Percentiles rank a stretch among this genome's conserved stretches.
Conservation (phyloP, 371 early-diverging fungal genomes). For the Sporodiniella umbellata region DNA sequence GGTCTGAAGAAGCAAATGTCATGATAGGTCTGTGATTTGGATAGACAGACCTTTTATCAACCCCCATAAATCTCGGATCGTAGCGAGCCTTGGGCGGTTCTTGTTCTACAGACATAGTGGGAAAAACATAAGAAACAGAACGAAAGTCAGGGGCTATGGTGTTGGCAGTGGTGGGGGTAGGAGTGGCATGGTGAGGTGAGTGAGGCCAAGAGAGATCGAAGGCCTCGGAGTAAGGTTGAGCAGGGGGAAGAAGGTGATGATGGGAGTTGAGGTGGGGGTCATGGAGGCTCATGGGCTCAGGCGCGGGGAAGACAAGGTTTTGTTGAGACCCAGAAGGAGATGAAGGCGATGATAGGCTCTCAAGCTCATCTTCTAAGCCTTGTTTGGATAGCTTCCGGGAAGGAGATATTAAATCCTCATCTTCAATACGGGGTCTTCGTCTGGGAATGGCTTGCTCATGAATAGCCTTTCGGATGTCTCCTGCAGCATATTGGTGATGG, state of each 20-base stretch:
- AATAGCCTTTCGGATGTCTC: slow-evolving; percentile 20
- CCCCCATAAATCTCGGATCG: neutral
- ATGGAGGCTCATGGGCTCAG: neutral
- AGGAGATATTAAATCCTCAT: slow-evolving; percentile 15
- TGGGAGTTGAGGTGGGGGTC: slow-evolving; percentile 17
- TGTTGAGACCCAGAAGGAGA: slow-evolving; percentile 19
- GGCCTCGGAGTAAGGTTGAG: too few relatives aligned
- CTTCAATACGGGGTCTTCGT: slow-evolving; percentile 20
- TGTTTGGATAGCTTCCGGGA: slow-evolving; percentile 18
- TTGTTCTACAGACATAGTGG: neutral
- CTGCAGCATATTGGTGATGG: slow-evolving; percentile 29
- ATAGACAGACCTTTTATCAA: neutral
- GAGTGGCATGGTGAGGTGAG: too few relatives aligned
- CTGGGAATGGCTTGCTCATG: slow-evolving; percentile 14
- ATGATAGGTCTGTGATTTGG: neutral
- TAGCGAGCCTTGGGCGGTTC: neutral
- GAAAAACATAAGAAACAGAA: neutral
- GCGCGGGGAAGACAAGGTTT: slow-evolving; percentile 3
- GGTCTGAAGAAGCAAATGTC: neutral
- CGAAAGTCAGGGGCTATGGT: neutral
- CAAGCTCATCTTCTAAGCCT: slow-evolving; percentile 27
- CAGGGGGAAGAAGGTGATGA: neutral
- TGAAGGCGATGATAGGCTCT: slow-evolving; percentile 19
- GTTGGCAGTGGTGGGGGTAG: too few relatives aligned
- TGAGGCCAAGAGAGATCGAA: too few relatives aligned